Base-by-base conservation (phyloP, 306 rosid genomes). In the Cucurbita moschata region DNA sequence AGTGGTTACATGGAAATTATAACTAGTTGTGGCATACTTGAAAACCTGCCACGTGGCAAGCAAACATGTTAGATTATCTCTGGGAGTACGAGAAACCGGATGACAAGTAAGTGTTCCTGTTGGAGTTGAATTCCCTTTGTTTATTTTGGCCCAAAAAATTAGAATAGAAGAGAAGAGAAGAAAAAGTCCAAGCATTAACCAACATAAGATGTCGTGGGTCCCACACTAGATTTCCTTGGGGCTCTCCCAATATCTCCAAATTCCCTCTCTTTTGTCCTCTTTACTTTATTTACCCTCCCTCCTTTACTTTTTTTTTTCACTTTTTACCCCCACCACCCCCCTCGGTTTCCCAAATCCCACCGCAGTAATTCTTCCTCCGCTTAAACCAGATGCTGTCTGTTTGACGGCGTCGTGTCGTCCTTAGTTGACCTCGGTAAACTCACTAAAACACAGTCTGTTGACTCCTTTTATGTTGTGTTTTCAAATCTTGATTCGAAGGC, bases 241-340 rank as follows among this genome's bases (percentile, higher is more conserved):
- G 79, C 77, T 79, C 72, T 71, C 84, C 74, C 71, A 79, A 79
- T 81, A 82, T 74, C 73, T 42, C 47, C 79, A 76, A 63, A 79
- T 67, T 81, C 82, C 37, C 80, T 71, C 79, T 75, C 77, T 65
- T 64, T 78, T 81, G 81, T 62, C 69, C 21, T 78, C 40, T 55
- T 37, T 50, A 64, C 72, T 5, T 54, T 18, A 43, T 18, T 72
- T 13, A 35, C 59, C 69, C 15, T 53, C 26, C 1, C 30, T 26
- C 30, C 3, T 26, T 26, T 2, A 26, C 1, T 26, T 26, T 19
- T 26, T 26, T 26, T 30, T 30, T 30, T 30, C 4, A 30, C 35
- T 30, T 30, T 30, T 30, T 30, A 30, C 35, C 30, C 72, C 57
- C 37, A 4, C 4, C 10, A 37, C 7, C 12, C 0, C 12, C 18